Evolutionary conservation across 2,329 filamentous ascomycete species (phyloP), one percentile per base, ranked within the genome.

Genomic region (Aaosphaeria arxii): DNA sequence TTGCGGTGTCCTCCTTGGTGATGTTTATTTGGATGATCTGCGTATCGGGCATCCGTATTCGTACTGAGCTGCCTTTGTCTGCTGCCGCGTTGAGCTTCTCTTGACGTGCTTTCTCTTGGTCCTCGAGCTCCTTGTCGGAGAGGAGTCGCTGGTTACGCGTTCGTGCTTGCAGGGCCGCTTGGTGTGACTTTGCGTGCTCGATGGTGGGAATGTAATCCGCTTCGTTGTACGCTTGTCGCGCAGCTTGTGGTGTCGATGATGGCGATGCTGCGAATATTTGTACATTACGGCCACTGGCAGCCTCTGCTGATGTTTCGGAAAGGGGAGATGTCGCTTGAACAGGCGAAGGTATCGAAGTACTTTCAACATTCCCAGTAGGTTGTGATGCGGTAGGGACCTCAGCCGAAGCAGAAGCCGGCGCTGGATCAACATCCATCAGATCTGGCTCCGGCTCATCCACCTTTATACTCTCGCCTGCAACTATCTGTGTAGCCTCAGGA

Each of bases 11-110:
- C 1, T 75, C 67, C 17, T 83, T 82, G 1, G 77, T 79, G 56
- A 95, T 84, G n/a, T 78, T 80, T 72, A 86, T 86, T 44, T 90
- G 83, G 31, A 91, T 83, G 45, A 86, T 84, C 48, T 85, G 88
- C 58, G 91, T 88, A 65, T 97, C 91, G 0, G 92, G 92, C 58
- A 96, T 91, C 29, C 91, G 87, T 43, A 96, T 81, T 55, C 88
- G 90, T 54, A 97, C 78, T 30, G 83, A 79, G 31, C 95, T 81
- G 31, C 82, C 81, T 39, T 62, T 67, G 24, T 66, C 55, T 44
- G 81, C 83, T 51, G 91, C 78, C 5, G 81, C 78, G 5, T 85
- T 80, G 1, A 91, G 74, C 53, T 78, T 85, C 30, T 85, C 83
- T 42, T 82, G 80, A 45, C 86, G 83, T 24, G 82, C 84, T 5